Evolutionary conservation across 1,284 basidiomycete species (phyloP), one percentile per base, ranked within the genome.

Genomic region (Baeospora myosura): DNA sequence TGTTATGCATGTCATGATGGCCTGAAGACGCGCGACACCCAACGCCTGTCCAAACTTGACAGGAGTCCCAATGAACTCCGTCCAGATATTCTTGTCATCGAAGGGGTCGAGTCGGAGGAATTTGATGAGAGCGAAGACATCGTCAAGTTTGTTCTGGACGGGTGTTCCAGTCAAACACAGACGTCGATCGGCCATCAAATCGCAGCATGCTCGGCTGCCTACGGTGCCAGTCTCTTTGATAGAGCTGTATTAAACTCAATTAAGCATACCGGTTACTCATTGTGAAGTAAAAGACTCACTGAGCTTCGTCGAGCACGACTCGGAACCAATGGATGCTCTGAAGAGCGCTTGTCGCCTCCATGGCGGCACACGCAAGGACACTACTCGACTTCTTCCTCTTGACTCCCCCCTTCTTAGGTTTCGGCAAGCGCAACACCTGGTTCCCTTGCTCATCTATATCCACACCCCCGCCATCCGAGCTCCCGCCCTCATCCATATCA

Each of bases 281-380:
- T 29, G n/a, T 29, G n/a, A 8, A n/a, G n/a, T 8, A 29, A 8
- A 21, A 23, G 8, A 34, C 36, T 23, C 36, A 95, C 92, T 98
- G 94, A 24, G 96, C 96, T 65, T 99, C 96, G 59, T 99, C 96
- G 7, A 99, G 77, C 7, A 98, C 94, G 20, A 98, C 85, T 44
- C 96, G 75, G 65, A 97, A 98, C 96, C 96, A 99, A 56, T 96
- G 82, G 25, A 98, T 81, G 52, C 86, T 87, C 65, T 98, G 96
- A 48, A 98, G 63, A n/a, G 95, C 81, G 58, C 91, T 95, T 2
- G 80, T 72, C 30, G 73, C 70, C 58, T 91, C 91, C 36, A 59
- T 56, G 11, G 61, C 62, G 31, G 65, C 66, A 41, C 59, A 67
- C 31, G 70, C 63, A 43, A 64, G 61, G 18, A 61, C 35, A 1